Conservation (phyloP, 176 grass and related monocot species). For the Dendrocalamus sinicus region DNA sequence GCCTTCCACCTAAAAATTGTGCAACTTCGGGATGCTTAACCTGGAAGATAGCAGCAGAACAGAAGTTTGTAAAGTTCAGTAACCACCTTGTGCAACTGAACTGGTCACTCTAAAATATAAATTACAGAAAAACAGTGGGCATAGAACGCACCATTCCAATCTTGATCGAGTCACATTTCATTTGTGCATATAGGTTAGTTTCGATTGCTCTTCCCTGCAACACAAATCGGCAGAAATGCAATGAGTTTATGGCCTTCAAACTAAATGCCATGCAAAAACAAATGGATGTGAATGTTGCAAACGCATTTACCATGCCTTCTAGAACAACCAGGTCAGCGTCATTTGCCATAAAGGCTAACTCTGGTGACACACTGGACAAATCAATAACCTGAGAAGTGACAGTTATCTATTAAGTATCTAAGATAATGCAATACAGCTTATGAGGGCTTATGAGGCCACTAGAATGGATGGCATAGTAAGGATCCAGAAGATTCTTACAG, state of each 20-base stretch:
- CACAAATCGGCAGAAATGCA: conserved; percentile 16
- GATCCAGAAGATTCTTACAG: conserved; percentile 61
- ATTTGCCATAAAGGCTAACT: conserved; percentile 75
- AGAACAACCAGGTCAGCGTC: conserved; percentile 86
- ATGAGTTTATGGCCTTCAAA: not conserved
- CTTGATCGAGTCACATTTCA: conserved; percentile 98
- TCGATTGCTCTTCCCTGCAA: conserved; percentile 90
- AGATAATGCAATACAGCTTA: conserved; percentile 4
- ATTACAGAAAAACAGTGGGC: not conserved
- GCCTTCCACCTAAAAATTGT: conserved; percentile 93
- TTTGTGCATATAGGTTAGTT: conserved; percentile 88
- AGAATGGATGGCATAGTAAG: conserved; percentile 10
- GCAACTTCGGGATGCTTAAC: conserved; percentile 97
- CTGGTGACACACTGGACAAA: conserved; percentile 79
- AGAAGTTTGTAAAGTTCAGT: not conserved
- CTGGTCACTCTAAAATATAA: not conserved
- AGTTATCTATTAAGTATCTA: conserved; percentile 1
- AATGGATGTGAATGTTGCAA: not conserved
- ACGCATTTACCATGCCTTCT: conserved; percentile 89
- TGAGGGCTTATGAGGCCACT: not conserved
- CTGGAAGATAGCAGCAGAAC: conserved; percentile 43
- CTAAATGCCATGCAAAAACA: not conserved
- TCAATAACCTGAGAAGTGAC: conserved; percentile 79
- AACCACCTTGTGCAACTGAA: not conserved
- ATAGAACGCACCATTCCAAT: conserved; percentile 78